Conservation (phyloP, 495 filamentous ascomycete species). For the Acidomyces sp. region DNA sequence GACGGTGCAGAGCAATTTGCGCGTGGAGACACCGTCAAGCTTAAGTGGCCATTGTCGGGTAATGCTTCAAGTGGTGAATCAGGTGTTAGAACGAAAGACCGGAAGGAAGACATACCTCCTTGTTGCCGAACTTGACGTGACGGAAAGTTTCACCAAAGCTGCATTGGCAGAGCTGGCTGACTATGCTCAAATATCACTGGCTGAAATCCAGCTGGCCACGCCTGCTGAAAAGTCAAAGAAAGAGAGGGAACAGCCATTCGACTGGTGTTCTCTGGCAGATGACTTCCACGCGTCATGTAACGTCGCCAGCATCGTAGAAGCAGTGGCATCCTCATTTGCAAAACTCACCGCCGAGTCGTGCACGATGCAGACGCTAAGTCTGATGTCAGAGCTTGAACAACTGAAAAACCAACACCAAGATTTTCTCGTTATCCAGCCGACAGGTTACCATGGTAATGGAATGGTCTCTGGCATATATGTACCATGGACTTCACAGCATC, state of each 20-base stretch:
- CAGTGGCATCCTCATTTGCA: slow-evolving; percentile 1
- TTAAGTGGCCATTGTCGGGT: slow-evolving; percentile 5
- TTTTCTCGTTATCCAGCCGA: slow-evolving; percentile 13
- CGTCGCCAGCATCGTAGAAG: slow-evolving; percentile 6
- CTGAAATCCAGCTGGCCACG: slow-evolving; percentile 3
- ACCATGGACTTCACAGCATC: slow-evolving; percentile 15
- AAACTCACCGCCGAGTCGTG: slow-evolving; percentile 4
- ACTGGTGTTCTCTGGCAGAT: slow-evolving; percentile 14
- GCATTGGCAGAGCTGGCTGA: slow-evolving; percentile 5
- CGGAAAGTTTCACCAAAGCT: slow-evolving; percentile 7
- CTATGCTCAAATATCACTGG: not conserved
- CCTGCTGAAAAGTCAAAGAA: not conserved
- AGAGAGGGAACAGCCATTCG: not conserved
- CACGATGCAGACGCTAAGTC: slow-evolving; percentile 9
- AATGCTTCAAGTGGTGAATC: slow-evolving; percentile 8
- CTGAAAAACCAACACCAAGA: slow-evolving; percentile 10
- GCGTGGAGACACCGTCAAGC: slow-evolving; percentile 7
- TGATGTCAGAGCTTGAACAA: slow-evolving; percentile 15
- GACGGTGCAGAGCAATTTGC: slow-evolving; percentile 5
- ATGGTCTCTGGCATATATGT: slow-evolving; percentile 5
- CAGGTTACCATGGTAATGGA: slow-evolving; percentile 8
- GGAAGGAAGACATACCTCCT: slow-evolving; percentile 6
- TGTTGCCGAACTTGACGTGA: slow-evolving; percentile 14
- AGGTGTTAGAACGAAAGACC: slow-evolving; percentile 9
- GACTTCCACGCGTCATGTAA: slow-evolving; percentile 2